Base-by-base conservation (phyloP, 805 yeast species). In the Torulaspora delbrueckii region DNA sequence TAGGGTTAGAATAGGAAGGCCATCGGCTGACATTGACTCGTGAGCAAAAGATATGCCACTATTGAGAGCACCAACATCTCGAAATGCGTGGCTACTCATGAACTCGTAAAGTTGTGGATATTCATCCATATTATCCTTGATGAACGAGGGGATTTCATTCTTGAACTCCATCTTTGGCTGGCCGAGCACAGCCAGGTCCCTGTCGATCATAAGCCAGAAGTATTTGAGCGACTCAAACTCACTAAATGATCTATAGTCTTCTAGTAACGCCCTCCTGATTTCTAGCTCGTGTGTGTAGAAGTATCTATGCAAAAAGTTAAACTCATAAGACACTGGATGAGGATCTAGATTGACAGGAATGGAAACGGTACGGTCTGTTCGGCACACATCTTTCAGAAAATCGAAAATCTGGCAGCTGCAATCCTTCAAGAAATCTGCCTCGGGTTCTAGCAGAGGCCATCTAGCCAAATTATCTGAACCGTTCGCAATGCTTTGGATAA, bases 401-500 rank as follows among this genome's bases (percentile, higher is more conserved):
- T 51, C 48, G 27, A 65, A 66, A 10, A 79, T 61, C 43, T 66
- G 69, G 4, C 58, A 52, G 30, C 70, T 72, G 49, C 77, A 60
- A 8, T 57, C 65, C 3, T 58, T 50, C 18, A 79, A 47, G 42
- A 77, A 78, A 1, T 68, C 72, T 34, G 63, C 60, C 46, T 71
- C 67, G 3, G 71, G 46, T 6, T 62, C 62, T 37, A 82, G 62
- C 1, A 79, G 63, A 1, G 86, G 82, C 78, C 86, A 80, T 60
- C 80, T 89, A 40, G 83, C 67, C 18, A 82, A 65, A 5, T 74
- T 71, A 3, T 86, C 72, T 0, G 95, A 75, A 24, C 88, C 90
- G 62, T 90, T 91, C 1, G 95, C 96, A 69, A 90, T 78, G 53
- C 84, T 79, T 66, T 91, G 98, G 16, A 91, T 68, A 14, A 85